A percentile compares a stretch with the other conserved stretches of the same genome.
Conservation (phyloP, 2,329 filamentous ascomycete species). For the Nothophoma quercina region DNA sequence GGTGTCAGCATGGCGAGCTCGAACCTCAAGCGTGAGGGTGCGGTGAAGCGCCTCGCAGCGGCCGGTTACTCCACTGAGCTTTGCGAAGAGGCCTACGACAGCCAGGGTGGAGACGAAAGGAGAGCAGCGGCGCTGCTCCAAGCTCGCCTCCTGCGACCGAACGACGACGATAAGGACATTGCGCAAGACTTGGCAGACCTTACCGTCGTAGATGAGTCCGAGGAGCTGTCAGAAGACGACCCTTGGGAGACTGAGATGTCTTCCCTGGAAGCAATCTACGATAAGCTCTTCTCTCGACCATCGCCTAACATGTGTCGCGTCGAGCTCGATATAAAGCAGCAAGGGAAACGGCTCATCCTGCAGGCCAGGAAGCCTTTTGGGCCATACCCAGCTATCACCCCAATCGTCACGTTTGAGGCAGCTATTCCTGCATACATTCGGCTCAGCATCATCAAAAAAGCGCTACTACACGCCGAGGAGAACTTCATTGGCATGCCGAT, state of each 20-base stretch:
- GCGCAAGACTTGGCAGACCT: conserved; percentile 44
- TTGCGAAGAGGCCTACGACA: conserved; percentile 78
- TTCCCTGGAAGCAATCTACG: conserved; percentile 86
- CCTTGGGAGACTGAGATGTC: conserved; percentile 86
- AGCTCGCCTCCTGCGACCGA: conserved; percentile 63
- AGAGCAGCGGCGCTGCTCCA: conserved; percentile 83
- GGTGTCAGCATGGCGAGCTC: conserved; percentile 86
- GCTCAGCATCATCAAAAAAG: conserved; percentile 82
- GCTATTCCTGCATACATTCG: conserved; percentile 90
- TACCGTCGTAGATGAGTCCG: conserved; percentile 51
- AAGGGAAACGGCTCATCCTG: conserved; percentile 57
- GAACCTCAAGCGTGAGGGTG: conserved; percentile 80
- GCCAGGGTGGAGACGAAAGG: conserved; percentile 74
- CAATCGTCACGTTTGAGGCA: conserved; percentile 72
- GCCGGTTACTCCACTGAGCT: conserved; percentile 87
- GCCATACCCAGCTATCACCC: conserved; percentile 73
- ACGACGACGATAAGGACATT: conserved; percentile 38
- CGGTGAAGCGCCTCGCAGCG: conserved; percentile 80
- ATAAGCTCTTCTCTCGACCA: conserved; percentile 64
- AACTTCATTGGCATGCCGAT: conserved; percentile 84
- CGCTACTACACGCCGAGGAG: conserved; percentile 73
- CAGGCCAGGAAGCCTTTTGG: conserved; percentile 74
- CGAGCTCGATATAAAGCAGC: conserved; percentile 62
- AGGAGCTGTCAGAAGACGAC: conserved; percentile 57
- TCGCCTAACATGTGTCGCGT: conserved; percentile 74